Percentiles rank a stretch among this genome's conserved stretches.
These are phyloP conservation scores for Nemania bipapillata DNA, from an alignment of 2,329 filamentous ascomycete genomes.

Conservation along the genomic window DNA sequence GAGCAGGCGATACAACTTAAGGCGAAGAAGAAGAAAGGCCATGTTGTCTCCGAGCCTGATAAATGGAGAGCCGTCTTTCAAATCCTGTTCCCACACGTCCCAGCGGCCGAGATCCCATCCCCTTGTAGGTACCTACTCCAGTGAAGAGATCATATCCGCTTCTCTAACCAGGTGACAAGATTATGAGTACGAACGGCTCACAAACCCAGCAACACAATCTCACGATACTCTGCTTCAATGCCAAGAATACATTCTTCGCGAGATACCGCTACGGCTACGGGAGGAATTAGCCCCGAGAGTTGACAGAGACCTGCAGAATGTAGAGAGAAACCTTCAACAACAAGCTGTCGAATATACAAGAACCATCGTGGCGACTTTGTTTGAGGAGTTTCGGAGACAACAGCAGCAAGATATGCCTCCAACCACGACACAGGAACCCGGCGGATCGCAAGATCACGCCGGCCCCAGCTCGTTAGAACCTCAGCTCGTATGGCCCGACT, in stretches of 20 bases:
- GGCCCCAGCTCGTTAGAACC: conserved; percentile 12
- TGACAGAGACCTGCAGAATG: conserved; percentile 19
- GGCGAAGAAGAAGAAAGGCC: conserved; percentile 30
- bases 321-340: conserved; percentile 19
- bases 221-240: conserved; percentile 26
- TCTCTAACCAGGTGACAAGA: conserved; percentile 23
- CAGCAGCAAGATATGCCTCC: neutral
- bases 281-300: conserved; percentile 8
- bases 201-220: neutral
- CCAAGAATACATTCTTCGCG: conserved; percentile 33
- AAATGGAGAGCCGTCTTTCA: conserved; percentile 33
- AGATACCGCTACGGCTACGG: conserved; percentile 23
- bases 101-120: conserved; percentile 25
- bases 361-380: conserved; percentile 14
- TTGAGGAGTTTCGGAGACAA: conserved; percentile 26
- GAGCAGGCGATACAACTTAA: conserved; percentile 27
- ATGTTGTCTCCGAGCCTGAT: conserved; percentile 25
- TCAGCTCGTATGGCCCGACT: neutral
- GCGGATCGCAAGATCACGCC: neutral
- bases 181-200: conserved; percentile 24
- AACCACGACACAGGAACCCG: neutral
- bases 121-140: conserved; percentile 26
- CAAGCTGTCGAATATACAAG: conserved; percentile 16
- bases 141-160: neutral
- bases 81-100: conserved; percentile 33